Evolutionary conservation across 2,329 filamentous ascomycete genomes (phyloP).

Genomic region (Pseudocercospora pini-densiflorae): DNA sequence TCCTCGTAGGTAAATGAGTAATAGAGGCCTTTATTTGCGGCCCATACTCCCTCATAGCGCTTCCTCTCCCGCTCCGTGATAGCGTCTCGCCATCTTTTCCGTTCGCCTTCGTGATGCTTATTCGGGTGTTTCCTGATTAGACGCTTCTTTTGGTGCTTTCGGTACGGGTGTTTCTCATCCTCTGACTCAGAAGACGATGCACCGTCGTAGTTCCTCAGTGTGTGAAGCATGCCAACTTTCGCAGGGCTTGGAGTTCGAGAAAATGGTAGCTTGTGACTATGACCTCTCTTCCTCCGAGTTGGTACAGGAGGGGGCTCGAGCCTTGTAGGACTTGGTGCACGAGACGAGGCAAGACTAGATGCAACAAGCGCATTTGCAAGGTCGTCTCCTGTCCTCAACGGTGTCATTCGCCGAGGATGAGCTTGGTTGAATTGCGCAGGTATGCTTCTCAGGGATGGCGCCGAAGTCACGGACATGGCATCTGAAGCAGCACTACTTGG

Average conservation of each 20-base stretch:
- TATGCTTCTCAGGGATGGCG: slow-evolving; percentile 34
- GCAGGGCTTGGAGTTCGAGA: slow-evolving; percentile 49
- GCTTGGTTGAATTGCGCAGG: slow-evolving; percentile 40
- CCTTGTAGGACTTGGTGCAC: slow-evolving; percentile 46
- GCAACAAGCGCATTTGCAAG: slow-evolving; percentile 77
- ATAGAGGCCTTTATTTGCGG: slow-evolving; percentile 71
- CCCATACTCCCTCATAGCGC: slow-evolving; percentile 84
- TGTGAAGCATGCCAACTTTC: slow-evolving; percentile 63
- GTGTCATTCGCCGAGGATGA: slow-evolving; percentile 45
- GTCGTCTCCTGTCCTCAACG: slow-evolving; percentile 63
- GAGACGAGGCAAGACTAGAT: slow-evolving; percentile 68
- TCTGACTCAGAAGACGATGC: slow-evolving; percentile 41
- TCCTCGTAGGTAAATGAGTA: slow-evolving; percentile 36
- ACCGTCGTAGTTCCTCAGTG: slow-evolving; percentile 61
- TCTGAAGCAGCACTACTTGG: slow-evolving; percentile 27
- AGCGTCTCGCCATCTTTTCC: slow-evolving; percentile 76
- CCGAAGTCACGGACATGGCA: slow-evolving; percentile 27
- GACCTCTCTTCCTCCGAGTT: slow-evolving; percentile 28
- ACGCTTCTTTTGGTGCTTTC: slow-evolving; percentile 62
- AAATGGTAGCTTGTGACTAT: slow-evolving; percentile 38
- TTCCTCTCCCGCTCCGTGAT: slow-evolving; percentile 75
- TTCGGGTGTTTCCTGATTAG: slow-evolving; percentile 65
- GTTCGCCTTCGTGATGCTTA: slow-evolving; percentile 73
- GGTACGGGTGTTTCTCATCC: slow-evolving; percentile 52
- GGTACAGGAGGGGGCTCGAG: slow-evolving; percentile 46